phyloP scores from a whole-genome alignment of 169 alveolate genomes.

The Blepharisma undulans region DNA sequence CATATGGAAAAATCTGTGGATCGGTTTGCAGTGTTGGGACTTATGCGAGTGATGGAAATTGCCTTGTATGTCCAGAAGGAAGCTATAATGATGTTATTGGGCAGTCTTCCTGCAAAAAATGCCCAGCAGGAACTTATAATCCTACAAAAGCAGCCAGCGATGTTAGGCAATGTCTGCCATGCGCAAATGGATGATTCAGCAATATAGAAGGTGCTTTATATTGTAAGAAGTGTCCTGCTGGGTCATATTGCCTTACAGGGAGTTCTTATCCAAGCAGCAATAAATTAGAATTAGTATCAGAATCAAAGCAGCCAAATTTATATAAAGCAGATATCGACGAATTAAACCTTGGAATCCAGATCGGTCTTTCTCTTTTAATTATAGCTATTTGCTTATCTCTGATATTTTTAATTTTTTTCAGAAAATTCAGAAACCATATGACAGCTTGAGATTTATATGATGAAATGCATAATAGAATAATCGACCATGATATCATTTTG shows the following conservation, averaged over 20 bases:
- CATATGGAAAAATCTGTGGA: background rate
- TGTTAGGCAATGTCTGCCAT: background rate
- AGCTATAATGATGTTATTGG: background rate
- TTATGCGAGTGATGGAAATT: background rate
- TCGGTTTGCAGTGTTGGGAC: background rate
- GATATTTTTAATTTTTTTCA: background rate
- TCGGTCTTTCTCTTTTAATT: background rate
- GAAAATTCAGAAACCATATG: background rate
- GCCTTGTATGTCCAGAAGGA: constrained; percentile 6
- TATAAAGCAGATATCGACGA: background rate
- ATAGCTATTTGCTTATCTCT: background rate
- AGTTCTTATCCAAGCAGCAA: background rate
- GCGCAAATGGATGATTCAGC: background rate
- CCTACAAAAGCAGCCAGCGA: background rate
- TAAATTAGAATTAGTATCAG: background rate
- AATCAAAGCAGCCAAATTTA: background rate
- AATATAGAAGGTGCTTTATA: background rate
- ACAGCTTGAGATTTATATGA: background rate
- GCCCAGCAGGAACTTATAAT: constrained; percentile 7
- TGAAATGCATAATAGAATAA: background rate
- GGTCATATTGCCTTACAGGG: background rate
- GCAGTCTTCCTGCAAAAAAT: background rate
- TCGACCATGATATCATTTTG: background rate
- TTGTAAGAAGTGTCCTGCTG: background rate
- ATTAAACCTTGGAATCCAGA: background rate